Evolutionary conservation across 2,329 filamentous ascomycete species (phyloP).

Genomic region (Penicillium fuscoglaucum): DNA sequence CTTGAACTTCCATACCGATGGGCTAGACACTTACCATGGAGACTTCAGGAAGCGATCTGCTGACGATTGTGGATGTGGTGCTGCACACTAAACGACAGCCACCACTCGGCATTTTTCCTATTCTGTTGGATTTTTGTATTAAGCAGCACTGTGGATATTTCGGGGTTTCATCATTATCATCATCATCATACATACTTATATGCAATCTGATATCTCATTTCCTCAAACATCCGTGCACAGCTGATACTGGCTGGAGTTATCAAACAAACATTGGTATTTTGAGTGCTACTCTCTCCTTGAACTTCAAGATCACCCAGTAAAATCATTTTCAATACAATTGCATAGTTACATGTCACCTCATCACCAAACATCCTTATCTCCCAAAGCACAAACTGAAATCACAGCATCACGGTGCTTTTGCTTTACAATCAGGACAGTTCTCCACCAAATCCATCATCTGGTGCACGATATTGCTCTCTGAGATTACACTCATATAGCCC

Average conservation of each 20-base stretch:
- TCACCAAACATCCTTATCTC: neutral
- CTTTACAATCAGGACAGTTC: constrained; percentile 7
- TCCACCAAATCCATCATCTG: constrained; percentile 15
- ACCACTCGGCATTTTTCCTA: neutral
- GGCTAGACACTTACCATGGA: constrained; percentile 47
- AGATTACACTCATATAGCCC: too few species aligned
- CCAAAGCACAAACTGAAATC: neutral
- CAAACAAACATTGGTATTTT: neutral
- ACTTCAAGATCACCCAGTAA: neutral
- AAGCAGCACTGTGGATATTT: constrained; percentile 1
- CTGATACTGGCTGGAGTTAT: neutral
- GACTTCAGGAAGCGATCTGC: constrained; percentile 43
- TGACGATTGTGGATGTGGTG: constrained; percentile 36
- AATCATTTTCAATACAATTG: neutral
- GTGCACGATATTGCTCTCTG: constrained; percentile 15
- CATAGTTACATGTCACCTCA: neutral
- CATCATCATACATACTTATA: neutral
- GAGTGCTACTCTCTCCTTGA: neutral
- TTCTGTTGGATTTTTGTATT: neutral
- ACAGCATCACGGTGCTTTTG: neutral
- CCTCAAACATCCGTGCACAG: neutral
- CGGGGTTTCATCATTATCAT: neutral
- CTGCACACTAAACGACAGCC: constrained; percentile 21
- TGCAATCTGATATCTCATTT: neutral
- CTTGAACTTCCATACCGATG: constrained; percentile 39